These are phyloP conservation scores for Amylocystis lapponica DNA, from an alignment of 768 basidiomycete species.

Conservation along the genomic window DNA sequence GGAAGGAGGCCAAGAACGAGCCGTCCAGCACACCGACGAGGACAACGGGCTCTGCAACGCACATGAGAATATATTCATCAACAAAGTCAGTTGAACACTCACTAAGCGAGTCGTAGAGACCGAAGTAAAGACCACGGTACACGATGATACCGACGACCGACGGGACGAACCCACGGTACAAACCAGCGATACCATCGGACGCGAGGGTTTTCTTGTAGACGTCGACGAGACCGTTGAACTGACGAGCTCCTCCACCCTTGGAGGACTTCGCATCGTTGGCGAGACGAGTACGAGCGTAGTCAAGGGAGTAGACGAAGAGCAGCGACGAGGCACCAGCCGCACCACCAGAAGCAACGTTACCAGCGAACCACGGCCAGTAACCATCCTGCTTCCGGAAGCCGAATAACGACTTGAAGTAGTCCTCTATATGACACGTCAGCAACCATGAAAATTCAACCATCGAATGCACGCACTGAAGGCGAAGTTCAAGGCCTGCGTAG, in stretches of 20 bases:
- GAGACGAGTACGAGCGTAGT: constrained; percentile 97
- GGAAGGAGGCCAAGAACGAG: constrained; percentile 95
- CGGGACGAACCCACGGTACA: constrained; percentile 99
- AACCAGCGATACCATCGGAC: constrained; percentile 95
- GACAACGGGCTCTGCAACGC: constrained; percentile 91
- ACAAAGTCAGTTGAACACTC: constrained; percentile 29
- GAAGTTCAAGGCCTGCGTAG: constrained; percentile 99
- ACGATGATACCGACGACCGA: constrained; percentile 99
- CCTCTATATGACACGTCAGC: constrained; percentile 54
- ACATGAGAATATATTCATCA: constrained; percentile 15
- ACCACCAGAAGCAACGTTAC: constrained; percentile 98
- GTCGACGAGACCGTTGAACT: constrained; percentile 98
- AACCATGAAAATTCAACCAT: neutral
- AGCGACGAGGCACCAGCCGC: constrained; percentile 98
- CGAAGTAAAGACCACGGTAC: constrained; percentile 99
- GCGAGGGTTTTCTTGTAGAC: constrained; percentile 98
- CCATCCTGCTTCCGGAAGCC: constrained; percentile 98
- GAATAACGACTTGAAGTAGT: constrained; percentile 98
- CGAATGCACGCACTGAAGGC: constrained; percentile 81
- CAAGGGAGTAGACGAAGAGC: constrained; percentile 99
- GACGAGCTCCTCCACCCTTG: constrained; percentile 87
- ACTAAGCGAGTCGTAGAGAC: constrained; percentile 96
- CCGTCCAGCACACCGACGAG: constrained; percentile 95
- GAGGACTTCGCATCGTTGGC: constrained; percentile 97
- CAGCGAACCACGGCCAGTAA: constrained; percentile 98